Percentiles rank a stretch among this genome's conserved stretches.
Evolutionary conservation across 768 basidiomycete species (phyloP).

Genomic region (Hericium rajendrae): DNA sequence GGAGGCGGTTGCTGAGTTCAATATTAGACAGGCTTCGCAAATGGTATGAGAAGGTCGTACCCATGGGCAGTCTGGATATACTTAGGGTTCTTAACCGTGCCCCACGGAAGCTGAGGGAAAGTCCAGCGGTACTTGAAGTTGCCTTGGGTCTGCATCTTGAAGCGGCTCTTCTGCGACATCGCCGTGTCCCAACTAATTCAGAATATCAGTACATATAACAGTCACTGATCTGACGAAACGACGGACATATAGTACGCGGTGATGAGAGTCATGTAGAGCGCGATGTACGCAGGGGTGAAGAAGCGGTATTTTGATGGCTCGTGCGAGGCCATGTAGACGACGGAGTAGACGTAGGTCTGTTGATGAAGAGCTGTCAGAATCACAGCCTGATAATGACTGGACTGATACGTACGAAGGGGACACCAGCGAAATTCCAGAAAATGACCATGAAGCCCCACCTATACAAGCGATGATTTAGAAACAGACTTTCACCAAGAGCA

Average conservation of each 20-base stretch:
- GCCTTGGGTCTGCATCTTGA: constrained; percentile 95
- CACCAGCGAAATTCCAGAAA: constrained; percentile 95
- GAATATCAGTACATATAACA: background rate
- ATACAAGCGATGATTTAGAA: background rate
- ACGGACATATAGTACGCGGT: constrained; percentile 81
- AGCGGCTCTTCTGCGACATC: constrained; percentile 94
- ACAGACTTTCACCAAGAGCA: background rate
- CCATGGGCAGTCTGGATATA: constrained; percentile 93
- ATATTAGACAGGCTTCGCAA: background rate
- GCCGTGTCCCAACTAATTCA: constrained; percentile 75
- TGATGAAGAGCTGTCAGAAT: constrained; percentile 3
- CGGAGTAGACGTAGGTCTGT: constrained; percentile 93
- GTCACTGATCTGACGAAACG: background rate
- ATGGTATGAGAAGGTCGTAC: constrained; percentile 26
- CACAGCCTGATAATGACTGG: background rate
- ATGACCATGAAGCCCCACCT: constrained; percentile 96
- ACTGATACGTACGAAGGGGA: constrained; percentile 65
- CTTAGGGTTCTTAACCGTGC: constrained; percentile 75
- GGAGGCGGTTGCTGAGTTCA: constrained; percentile 63
- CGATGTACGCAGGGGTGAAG: constrained; percentile 63
- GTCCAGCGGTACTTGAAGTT: constrained; percentile 77
- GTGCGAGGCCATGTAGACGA: constrained; percentile 95
- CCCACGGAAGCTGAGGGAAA: constrained; percentile 89
- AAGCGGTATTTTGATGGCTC: constrained; percentile 82
- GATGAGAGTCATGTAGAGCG: constrained; percentile 67